Percentiles rank a stretch among this genome's conserved stretches.
These are phyloP conservation scores for Ramalina peruviana DNA, from an alignment of 495 filamentous ascomycete species.

Conservation along the genomic window DNA sequence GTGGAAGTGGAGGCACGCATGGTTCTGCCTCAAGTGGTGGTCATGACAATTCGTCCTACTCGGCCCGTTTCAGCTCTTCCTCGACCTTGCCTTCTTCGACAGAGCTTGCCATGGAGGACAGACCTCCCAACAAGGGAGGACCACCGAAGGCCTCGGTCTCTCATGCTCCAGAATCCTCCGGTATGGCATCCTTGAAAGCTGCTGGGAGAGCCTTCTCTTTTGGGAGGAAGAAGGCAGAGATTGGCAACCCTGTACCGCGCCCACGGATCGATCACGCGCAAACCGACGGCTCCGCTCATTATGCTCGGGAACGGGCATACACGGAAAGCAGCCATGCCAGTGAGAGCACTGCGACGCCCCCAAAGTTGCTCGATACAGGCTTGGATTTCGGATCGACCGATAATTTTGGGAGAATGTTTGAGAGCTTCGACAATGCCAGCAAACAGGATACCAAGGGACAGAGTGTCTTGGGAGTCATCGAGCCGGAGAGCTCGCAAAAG, in stretches of 20 bases:
- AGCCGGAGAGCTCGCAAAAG: neutral
- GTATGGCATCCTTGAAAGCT: conserved; percentile 41
- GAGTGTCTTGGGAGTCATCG: conserved; percentile 12
- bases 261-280: conserved; percentile 19
- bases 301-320: conserved; percentile 31
- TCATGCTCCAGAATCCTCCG: conserved; percentile 36
- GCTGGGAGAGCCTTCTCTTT: conserved; percentile 68
- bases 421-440: conserved; percentile 44
- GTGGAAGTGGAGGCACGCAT: conserved; percentile 52
- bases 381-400: conserved; percentile 37
- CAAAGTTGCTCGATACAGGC: conserved; percentile 46
- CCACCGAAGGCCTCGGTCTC: conserved; percentile 43
- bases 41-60: conserved; percentile 46
- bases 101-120: conserved; percentile 43
- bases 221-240: conserved; percentile 36
- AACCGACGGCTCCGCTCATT: conserved; percentile 23
- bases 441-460: conserved; percentile 40
- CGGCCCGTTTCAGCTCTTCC: conserved; percentile 53
- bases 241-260: conserved; percentile 22
- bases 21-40: conserved; percentile 44
- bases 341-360: conserved; percentile 54
- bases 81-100: conserved; percentile 62
- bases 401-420: conserved; percentile 58
- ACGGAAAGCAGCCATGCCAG: conserved; percentile 39
- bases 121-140: conserved; percentile 33